phyloP scores from a whole-genome alignment of 2,329 filamentous ascomycete species.

The Aspergillus latus region DNA sequence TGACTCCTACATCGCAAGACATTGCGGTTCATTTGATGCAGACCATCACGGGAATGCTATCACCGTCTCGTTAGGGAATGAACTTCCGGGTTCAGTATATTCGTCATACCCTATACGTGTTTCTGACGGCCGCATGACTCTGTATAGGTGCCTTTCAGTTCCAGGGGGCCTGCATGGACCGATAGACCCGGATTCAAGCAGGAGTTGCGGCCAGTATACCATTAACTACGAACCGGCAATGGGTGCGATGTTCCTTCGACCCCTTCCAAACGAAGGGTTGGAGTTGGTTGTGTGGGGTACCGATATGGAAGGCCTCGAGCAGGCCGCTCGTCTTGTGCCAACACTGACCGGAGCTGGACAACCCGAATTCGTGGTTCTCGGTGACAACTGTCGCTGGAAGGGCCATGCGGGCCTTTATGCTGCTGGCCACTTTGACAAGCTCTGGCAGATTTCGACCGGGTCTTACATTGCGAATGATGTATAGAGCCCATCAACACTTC shows the following conservation, averaged over 20 bases:
- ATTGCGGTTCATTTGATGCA: conserved; percentile 17
- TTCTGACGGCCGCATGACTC: conserved; percentile 13
- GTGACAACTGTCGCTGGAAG: conserved; percentile 49
- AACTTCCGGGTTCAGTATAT: conserved; percentile 20
- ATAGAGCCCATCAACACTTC: background rate
- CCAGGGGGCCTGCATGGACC: background rate
- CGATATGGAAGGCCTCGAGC: conserved; percentile 48
- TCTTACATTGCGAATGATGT: conserved; percentile 43
- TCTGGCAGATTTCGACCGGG: conserved; percentile 52
- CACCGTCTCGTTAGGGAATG: conserved; percentile 27
- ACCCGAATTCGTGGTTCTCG: conserved; percentile 57
- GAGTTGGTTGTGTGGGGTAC: conserved; percentile 59
- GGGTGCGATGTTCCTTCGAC: conserved; percentile 54
- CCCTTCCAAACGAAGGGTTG: conserved; percentile 48
- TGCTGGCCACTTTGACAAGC: conserved; percentile 56
- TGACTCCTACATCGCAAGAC: conserved; percentile 46
- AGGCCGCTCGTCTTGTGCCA: conserved; percentile 55
- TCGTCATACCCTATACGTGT: conserved; percentile 30
- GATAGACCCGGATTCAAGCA: conserved; percentile 5
- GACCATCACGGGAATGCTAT: conserved; percentile 48
- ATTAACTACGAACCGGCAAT: conserved; percentile 40
- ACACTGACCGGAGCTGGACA: conserved; percentile 58
- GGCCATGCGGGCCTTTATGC: conserved; percentile 54
- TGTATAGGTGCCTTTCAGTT: conserved; percentile 6
- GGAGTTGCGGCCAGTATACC: conserved; percentile 24